phyloP scores from a whole-genome alignment of 2,329 filamentous ascomycete species.

The Xylariomycetidae sp. region DNA sequence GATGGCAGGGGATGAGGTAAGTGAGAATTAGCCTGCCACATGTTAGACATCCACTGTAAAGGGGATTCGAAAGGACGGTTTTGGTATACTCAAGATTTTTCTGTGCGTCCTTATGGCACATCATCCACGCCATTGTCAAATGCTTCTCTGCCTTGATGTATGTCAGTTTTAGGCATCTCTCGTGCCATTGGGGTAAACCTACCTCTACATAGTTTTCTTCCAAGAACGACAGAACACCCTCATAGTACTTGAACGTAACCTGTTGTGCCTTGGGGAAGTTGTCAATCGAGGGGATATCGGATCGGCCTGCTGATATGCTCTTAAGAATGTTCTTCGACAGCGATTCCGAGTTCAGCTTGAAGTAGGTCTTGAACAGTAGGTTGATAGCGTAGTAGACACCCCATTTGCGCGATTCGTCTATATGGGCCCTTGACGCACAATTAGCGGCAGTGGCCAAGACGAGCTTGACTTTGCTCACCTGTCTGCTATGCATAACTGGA shows the following conservation, averaged over 20 bases:
- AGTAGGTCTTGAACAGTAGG: slow-evolving; percentile 96
- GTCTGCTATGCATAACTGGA: slow-evolving; percentile 83
- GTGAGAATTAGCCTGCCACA: slow-evolving; percentile 71
- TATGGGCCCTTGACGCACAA: slow-evolving; percentile 56
- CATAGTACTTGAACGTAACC: slow-evolving; percentile 94
- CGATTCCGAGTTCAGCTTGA: slow-evolving; percentile 86
- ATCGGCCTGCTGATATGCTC: slow-evolving; percentile 67
- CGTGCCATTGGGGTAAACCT: slow-evolving; percentile 10
- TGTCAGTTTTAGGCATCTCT: not conserved
- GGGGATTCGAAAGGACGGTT: too few relatives aligned
- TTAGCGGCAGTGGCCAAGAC: slow-evolving; percentile 9
- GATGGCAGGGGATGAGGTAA: slow-evolving; percentile 88
- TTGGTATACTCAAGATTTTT: slow-evolving; percentile 76
- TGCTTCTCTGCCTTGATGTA: slow-evolving; percentile 64
- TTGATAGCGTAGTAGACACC: slow-evolving; percentile 94
- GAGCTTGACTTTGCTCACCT: slow-evolving; percentile 48
- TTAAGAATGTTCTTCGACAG: slow-evolving; percentile 85
- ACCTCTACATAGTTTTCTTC: slow-evolving; percentile 88
- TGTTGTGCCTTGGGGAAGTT: slow-evolving; percentile 83
- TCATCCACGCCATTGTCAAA: slow-evolving; percentile 72
- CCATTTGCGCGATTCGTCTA: slow-evolving; percentile 94
- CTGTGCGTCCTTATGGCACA: slow-evolving; percentile 66
- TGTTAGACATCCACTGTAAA: slow-evolving; percentile 16
- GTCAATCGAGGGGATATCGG: slow-evolving; percentile 74
- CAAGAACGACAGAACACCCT: slow-evolving; percentile 86